A percentile compares a stretch with the other conserved stretches of the same genome.
Conservation (phyloP, 2,329 filamentous ascomycete species). For the Cladophialophora bantiana region DNA sequence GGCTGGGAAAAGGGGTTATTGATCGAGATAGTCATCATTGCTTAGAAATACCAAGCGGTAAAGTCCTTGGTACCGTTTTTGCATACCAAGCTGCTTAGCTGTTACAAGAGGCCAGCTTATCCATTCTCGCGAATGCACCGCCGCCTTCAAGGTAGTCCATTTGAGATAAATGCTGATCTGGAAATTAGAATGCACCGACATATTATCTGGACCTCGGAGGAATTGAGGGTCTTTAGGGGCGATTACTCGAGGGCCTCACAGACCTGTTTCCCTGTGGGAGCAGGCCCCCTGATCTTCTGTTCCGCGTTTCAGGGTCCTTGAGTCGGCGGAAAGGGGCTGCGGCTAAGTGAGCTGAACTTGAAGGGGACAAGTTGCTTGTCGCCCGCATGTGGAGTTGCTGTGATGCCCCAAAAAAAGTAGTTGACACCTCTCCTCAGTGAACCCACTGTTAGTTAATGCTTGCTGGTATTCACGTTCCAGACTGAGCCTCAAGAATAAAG, state of each 20-base stretch:
- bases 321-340: constrained; percentile 22
- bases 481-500: constrained; percentile 9
- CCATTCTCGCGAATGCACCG: background rate
- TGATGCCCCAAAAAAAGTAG: constrained; percentile 24
- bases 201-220: background rate
- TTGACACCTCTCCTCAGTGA: constrained; percentile 33
- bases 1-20: background rate
- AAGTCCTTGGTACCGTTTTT: background rate
- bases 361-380: background rate
- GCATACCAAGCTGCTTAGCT: background rate
- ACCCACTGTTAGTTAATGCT: background rate
- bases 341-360: constrained; percentile 4
- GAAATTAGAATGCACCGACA: background rate
- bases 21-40: constrained; percentile 20
- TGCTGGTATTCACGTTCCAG: constrained; percentile 16
- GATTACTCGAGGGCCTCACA: background rate
- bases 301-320: constrained; percentile 24
- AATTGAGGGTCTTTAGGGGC: background rate
- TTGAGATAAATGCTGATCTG: background rate
- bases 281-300: constrained; percentile 3
- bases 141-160: background rate
- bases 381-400: constrained; percentile 1
- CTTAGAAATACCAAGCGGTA: constrained; percentile 23
- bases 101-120: background rate
- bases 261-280: background rate